Conservation (phyloP, 1,284 basidiomycete species). For the Xanthoconium separans region DNA sequence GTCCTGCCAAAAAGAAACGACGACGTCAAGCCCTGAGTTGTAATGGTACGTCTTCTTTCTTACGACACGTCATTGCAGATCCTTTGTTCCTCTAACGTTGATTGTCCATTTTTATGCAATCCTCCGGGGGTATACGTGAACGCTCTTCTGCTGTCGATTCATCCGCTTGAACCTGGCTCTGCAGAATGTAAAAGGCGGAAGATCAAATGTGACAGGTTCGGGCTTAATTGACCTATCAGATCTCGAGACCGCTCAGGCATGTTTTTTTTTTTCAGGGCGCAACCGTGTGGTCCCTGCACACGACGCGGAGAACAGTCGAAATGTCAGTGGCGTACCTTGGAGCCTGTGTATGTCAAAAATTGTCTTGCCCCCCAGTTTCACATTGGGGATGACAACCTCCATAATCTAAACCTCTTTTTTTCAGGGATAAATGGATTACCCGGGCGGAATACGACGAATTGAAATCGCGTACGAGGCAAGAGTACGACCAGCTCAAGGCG, state of each 20-base stretch:
- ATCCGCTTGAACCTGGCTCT: constrained; percentile 3
- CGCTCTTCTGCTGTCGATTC: neutral
- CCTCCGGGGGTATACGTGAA: neutral
- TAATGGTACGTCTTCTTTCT: constrained; percentile 54
- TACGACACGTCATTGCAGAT: constrained; percentile 10
- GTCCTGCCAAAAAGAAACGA: constrained; percentile 72
- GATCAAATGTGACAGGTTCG: constrained; percentile 61
- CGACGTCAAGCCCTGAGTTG: constrained; percentile 73
- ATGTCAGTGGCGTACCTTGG: constrained; percentile 58
- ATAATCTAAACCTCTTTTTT: constrained; percentile 4
- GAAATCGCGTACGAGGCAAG: constrained; percentile 37
- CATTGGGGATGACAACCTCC: constrained; percentile 6
- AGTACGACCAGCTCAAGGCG: constrained; percentile 50
- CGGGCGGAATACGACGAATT: constrained; percentile 54
- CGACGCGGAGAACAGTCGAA: constrained; percentile 52
- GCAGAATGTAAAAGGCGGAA: constrained; percentile 60
- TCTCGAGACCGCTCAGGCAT: constrained; percentile 18
- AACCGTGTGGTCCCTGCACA: constrained; percentile 57
- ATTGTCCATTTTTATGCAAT: neutral
- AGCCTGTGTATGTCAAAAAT: constrained; percentile 47
- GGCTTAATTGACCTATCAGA: constrained; percentile 17
- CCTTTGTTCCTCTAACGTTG: constrained; percentile 7
- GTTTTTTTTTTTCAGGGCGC: constrained; percentile 36
- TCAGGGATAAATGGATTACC: constrained; percentile 57
- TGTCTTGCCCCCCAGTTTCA: neutral